Evolutionary conservation across 2,329 filamentous ascomycete genomes (phyloP).

Genomic region (Sporothrix mexicana): DNA sequence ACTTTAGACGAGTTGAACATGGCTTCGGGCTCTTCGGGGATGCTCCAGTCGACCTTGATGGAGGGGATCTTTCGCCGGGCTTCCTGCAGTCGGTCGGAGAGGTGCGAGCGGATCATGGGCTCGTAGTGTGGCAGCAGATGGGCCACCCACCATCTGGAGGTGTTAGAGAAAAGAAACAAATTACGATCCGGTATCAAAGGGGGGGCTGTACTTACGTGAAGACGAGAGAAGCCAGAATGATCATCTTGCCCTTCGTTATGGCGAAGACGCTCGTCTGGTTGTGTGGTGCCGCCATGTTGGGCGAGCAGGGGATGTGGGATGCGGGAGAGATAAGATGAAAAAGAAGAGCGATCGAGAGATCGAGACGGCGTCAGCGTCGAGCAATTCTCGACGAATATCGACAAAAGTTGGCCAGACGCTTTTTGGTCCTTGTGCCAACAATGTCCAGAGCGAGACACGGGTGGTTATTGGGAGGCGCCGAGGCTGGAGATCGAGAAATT

Average conservation of each 20-base stretch:
- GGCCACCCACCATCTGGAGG: slow-evolving; percentile 55
- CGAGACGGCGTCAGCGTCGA: background rate
- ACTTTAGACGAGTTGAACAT: slow-evolving; percentile 57
- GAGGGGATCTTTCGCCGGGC: slow-evolving; percentile 49
- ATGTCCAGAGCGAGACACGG: background rate
- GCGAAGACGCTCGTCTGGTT: slow-evolving; percentile 40
- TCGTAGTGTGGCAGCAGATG: slow-evolving; percentile 52
- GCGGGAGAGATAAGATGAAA: background rate
- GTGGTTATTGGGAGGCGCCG: background rate
- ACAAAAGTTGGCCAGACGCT: background rate
- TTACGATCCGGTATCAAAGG: background rate
- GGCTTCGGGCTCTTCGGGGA: slow-evolving; percentile 43
- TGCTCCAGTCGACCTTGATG: slow-evolving; percentile 51
- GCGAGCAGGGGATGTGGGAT: background rate
- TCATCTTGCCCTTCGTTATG: slow-evolving; percentile 47
- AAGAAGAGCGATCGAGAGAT: background rate
- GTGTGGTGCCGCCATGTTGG: slow-evolving; percentile 36
- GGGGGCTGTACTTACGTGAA: slow-evolving; percentile 47
- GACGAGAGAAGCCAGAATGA: slow-evolving; percentile 46
- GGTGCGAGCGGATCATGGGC: slow-evolving; percentile 49
- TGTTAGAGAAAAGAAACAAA: background rate
- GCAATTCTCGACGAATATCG: background rate
- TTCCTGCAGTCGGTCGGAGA: slow-evolving; percentile 49
- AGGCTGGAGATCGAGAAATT: background rate
- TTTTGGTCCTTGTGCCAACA: background rate